Percentiles rank a stretch among this genome's conserved stretches.
phyloP scores from a whole-genome alignment of 495 filamentous ascomycete genomes.

The Bacidia gigantensis region DNA sequence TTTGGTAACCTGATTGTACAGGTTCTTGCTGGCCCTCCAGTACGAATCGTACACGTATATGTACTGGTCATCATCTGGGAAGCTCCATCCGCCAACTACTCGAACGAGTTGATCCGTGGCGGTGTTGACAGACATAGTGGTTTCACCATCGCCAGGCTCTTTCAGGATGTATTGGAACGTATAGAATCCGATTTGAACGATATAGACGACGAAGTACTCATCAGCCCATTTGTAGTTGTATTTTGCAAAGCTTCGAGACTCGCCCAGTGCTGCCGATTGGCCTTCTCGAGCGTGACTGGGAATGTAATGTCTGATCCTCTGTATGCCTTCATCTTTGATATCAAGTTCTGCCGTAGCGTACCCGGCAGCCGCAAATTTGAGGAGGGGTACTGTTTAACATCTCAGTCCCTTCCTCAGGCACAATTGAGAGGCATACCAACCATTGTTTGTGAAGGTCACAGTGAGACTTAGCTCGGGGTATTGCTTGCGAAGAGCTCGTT shows the following conservation, averaged over 20 bases:
- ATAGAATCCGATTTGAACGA: slow-evolving; percentile 15
- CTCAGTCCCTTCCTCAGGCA: background rate
- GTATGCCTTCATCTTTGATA: slow-evolving; percentile 24
- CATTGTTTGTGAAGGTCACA: slow-evolving; percentile 8
- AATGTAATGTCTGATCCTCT: slow-evolving; percentile 24
- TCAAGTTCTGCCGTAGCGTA: slow-evolving; percentile 30
- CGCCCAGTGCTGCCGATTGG: slow-evolving; percentile 19
- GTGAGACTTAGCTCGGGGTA: slow-evolving; percentile 13
- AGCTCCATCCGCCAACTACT: slow-evolving; percentile 26
- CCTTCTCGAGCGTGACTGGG: slow-evolving; percentile 20
- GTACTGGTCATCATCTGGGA: slow-evolving; percentile 19
- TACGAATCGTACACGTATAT: slow-evolving; percentile 31
- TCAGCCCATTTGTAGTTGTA: slow-evolving; percentile 27
- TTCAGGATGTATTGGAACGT: slow-evolving; percentile 29
- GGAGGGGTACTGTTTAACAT: slow-evolving; percentile 13
- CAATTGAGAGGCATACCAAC: background rate
- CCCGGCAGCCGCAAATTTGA: slow-evolving; percentile 28
- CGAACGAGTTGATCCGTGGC: slow-evolving; percentile 25
- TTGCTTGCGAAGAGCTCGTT: slow-evolving; percentile 13
- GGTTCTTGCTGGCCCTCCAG: slow-evolving; percentile 5
- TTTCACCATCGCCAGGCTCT: slow-evolving; percentile 26
- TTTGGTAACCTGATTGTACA: slow-evolving; percentile 25
- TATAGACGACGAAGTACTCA: slow-evolving; percentile 31
- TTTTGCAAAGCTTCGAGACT: slow-evolving; percentile 26
- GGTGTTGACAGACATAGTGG: slow-evolving; percentile 18